phyloP scores from a whole-genome alignment of 2,329 filamentous ascomycete genomes.

The Camptophora hylomeconis region DNA sequence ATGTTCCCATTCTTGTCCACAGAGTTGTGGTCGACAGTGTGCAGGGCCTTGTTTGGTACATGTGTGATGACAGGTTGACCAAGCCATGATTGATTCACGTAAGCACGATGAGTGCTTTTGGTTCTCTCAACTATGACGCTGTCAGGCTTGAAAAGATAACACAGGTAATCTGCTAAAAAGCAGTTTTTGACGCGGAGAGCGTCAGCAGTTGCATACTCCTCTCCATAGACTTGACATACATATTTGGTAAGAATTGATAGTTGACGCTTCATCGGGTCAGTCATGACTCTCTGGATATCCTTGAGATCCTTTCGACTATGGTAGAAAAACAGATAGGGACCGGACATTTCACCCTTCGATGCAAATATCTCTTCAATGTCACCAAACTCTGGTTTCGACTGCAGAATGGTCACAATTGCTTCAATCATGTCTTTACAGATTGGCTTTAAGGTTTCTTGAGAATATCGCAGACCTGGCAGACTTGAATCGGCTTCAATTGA shows the following conservation, averaged over 20 bases:
- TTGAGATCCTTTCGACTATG: conserved; percentile 1
- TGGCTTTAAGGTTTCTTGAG: background rate
- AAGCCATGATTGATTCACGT: conserved; percentile 1
- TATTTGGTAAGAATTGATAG: no score
- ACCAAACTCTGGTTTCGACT: no score
- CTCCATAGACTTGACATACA: background rate
- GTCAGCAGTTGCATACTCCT: conserved; percentile 1
- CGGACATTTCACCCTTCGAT: background rate
- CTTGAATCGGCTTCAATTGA: background rate
- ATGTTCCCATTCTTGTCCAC: background rate
- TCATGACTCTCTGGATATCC: no score
- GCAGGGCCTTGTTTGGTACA: no score
- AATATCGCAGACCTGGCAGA: background rate
- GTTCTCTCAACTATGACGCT: background rate
- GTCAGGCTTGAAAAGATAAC: conserved; percentile 1
- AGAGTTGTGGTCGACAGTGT: no score
- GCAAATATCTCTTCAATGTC: background rate
- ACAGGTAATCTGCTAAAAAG: background rate
- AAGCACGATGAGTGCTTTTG: background rate
- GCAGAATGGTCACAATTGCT: background rate
- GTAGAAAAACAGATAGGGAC: background rate
- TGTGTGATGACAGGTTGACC: background rate
- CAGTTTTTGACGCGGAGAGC: background rate
- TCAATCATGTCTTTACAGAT: background rate
- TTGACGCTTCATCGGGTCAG: no score